A percentile compares a stretch with the other conserved stretches of the same genome.
phyloP scores from a whole-genome alignment of 2,329 filamentous ascomycete genomes.

The Camptophora hylomeconis region DNA sequence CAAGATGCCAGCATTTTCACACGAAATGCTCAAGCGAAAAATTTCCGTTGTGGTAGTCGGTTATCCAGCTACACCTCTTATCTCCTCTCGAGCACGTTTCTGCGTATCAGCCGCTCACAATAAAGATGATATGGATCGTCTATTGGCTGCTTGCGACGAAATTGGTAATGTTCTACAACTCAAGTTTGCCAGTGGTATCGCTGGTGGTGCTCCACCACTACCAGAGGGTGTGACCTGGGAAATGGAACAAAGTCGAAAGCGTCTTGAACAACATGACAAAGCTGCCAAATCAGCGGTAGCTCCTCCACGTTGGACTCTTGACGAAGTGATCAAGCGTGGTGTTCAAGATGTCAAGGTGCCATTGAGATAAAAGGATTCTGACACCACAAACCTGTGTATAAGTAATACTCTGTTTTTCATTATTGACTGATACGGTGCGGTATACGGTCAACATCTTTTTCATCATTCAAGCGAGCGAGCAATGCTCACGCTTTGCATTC shows the following conservation, averaged over 20 bases:
- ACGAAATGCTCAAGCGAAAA: constrained; percentile 96
- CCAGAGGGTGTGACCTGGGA: constrained; percentile 58
- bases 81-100: constrained; percentile 88
- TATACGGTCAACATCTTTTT: too few relatives aligned
- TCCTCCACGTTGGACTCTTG: constrained; percentile 66
- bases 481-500: too few relatives aligned
- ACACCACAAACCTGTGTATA: too few relatives aligned
- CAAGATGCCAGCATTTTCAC: constrained; percentile 96
- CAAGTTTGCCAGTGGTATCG: constrained; percentile 93
- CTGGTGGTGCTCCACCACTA: constrained; percentile 69
- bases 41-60: constrained; percentile 96
- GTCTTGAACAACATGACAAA: constrained; percentile 35
- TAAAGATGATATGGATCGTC: constrained; percentile 89
- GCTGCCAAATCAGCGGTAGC: constrained; percentile 30
- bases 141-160: constrained; percentile 77
- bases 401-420: too few relatives aligned
- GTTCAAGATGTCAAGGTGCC: constrained; percentile 63
- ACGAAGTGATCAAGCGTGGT: constrained; percentile 60
- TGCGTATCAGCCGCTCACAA: constrained; percentile 93
- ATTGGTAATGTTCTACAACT: constrained; percentile 84
- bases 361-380: constrained; percentile 48
- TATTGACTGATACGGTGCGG: too few relatives aligned
- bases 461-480: too few relatives aligned
- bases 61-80: constrained; percentile 89
- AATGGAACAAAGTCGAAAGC: constrained; percentile 55